Evolutionary conservation across 345 rosid species (phyloP).

Genomic region (Arabidopsis arenosa): DNA sequence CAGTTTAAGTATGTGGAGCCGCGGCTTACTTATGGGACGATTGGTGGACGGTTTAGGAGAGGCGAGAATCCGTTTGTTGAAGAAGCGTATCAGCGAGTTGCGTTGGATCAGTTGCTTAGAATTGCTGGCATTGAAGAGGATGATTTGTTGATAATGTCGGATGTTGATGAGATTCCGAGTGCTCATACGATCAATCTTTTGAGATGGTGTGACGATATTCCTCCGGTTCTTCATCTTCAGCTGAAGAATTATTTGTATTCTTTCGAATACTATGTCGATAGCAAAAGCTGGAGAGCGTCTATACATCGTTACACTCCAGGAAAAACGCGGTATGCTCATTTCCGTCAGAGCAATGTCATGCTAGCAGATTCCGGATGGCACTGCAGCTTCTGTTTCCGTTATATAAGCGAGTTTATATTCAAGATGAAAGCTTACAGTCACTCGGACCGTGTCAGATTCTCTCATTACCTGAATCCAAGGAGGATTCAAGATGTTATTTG

Average conservation of each 20-base stretch:
- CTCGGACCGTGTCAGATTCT: slow-evolving; percentile 79
- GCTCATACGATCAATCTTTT: slow-evolving; percentile 86
- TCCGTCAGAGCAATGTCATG: slow-evolving; percentile 66
- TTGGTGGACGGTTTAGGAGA: slow-evolving; percentile 81
- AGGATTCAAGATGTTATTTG: slow-evolving; percentile 89
- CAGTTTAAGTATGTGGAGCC: slow-evolving; percentile 69
- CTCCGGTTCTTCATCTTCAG: slow-evolving; percentile 82
- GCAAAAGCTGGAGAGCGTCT: slow-evolving; percentile 95
- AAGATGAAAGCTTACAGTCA: slow-evolving; percentile 99
- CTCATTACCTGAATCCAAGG: slow-evolving; percentile 74
- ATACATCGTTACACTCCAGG: slow-evolving; percentile 65
- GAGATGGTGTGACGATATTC: slow-evolving; percentile 91
- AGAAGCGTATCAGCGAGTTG: slow-evolving; percentile 89
- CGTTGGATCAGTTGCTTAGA: slow-evolving; percentile 71
- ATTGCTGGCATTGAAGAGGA: slow-evolving; percentile 88
- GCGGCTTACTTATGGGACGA: slow-evolving; percentile 75
- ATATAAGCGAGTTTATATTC: slow-evolving; percentile 72
- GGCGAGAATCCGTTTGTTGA: slow-evolving; percentile 91
- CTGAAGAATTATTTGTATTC: slow-evolving; percentile 84
- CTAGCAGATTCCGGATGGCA: slow-evolving; percentile 93
- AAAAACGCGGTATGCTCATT: slow-evolving; percentile 84
- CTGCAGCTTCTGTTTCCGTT: slow-evolving; percentile 93
- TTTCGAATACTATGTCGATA: slow-evolving; percentile 67
- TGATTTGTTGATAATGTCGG: slow-evolving; percentile 95
- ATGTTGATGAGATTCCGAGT: slow-evolving; percentile 95